Evolutionary conservation across 140 eudicot genomes (phyloP), one percentile per base, ranked within the genome.

Genomic region (Senecio squalidus): DNA sequence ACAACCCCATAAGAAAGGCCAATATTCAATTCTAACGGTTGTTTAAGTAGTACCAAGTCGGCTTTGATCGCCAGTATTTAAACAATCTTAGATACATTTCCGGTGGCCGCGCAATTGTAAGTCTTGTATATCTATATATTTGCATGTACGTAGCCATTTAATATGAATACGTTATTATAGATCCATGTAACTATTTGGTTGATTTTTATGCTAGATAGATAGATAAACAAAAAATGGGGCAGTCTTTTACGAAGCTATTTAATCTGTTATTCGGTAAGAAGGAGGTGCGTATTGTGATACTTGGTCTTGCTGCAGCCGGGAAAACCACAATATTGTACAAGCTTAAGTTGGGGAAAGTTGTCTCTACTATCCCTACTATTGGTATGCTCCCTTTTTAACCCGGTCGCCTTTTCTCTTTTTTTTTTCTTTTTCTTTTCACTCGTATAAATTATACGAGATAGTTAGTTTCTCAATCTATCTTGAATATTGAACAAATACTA

Each of bases 311-410:
- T 27, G 78, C 74, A 20, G 82, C 77, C 59, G 82, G 82, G 65
- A 76, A 76, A 65, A 76, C 82, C 28, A 76, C 82, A 18, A 76
- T 76, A 45, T 48, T 76, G 61, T 76, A 76, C 69, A 76, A 76
- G 70, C 82, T 76, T 48, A 76, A 76, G 78, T 40, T 76, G 62
- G 82, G 82, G n/a, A 76, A 76, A 65, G 63, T 76, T 58, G 81
- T 76, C 65, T 69, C 73, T 17, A 76, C 81, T 39, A 66, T 72
- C 51, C 83, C 83, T 36, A 77, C 83, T 14, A 77, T 77, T 24
- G 83, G 83, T 77, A 72, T 29, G 72, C 20, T 43, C 55, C 53
- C 24, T 46, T 33, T n/a, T 46, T n/a, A 8, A 31, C 45, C 39
- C 28, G 24, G 41, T 67, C 6, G 41, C 33, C 10, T 14, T 26